Evolutionary conservation across 495 filamentous ascomycete species (phyloP).

Genomic region (Aspergillus carlsbadensis): DNA sequence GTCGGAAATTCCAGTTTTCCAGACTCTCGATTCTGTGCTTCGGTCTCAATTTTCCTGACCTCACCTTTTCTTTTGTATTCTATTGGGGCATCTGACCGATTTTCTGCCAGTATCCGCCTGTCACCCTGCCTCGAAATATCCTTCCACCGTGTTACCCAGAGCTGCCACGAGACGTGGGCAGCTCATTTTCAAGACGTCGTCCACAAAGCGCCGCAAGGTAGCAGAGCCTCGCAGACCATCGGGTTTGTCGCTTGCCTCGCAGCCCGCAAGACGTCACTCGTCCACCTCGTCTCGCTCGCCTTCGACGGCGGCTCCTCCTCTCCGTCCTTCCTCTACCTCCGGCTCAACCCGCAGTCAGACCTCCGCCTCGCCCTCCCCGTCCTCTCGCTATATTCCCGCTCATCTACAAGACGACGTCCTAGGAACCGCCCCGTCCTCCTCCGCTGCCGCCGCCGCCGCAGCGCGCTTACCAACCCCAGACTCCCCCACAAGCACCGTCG

Average conservation of each 20-base stretch:
- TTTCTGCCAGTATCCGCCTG: conserved; percentile 12
- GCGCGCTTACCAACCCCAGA: conserved; percentile 49
- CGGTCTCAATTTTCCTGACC: not conserved
- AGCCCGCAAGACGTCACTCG: conserved; percentile 46
- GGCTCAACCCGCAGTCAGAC: conserved; percentile 32
- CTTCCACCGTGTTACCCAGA: conserved; percentile 35
- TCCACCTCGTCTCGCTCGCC: conserved; percentile 26
- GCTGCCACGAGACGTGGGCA: conserved; percentile 56
- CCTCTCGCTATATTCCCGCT: conserved; percentile 56
- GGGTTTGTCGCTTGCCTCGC: conserved; percentile 31
- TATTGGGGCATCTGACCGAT: not conserved
- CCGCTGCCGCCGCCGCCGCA: conserved; percentile 32
- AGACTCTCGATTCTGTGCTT: not conserved
- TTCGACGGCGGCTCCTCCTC: conserved; percentile 19
- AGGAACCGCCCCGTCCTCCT: conserved; percentile 18
- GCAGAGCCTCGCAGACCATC: conserved; percentile 51
- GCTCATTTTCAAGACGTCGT: conserved; percentile 85
- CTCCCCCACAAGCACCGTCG: conserved; percentile 55
- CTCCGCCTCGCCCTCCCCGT: conserved; percentile 35
- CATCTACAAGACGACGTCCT: conserved; percentile 63
- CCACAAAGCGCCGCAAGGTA: conserved; percentile 87
- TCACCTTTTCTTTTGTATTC: conserved; percentile 2
- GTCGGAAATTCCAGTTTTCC: not conserved
- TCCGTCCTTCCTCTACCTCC: conserved; percentile 31
- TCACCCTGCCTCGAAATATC: conserved; percentile 2